Conservation (phyloP, 179 eudicot genomes). For the Silene vulgaris region DNA sequence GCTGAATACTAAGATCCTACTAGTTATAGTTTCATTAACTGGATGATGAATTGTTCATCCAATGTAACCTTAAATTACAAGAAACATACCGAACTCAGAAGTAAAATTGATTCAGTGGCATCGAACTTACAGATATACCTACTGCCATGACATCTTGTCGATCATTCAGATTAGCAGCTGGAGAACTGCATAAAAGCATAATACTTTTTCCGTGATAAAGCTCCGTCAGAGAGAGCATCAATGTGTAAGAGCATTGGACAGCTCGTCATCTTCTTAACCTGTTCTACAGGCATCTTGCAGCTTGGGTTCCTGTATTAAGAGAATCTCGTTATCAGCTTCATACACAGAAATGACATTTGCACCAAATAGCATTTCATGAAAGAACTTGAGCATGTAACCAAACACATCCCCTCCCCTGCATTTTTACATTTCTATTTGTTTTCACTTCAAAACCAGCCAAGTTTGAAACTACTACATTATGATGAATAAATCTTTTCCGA, state of each 20-base stretch:
- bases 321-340: not conserved
- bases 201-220: not conserved
- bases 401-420: not conserved
- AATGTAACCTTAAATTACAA: not conserved
- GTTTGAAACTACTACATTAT: not conserved
- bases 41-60: not conserved
- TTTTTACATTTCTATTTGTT: not conserved
- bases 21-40: too few species aligned
- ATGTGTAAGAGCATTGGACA: not conserved
- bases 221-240: not conserved
- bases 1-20: too few species aligned
- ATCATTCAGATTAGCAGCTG: not conserved
- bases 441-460: not conserved
- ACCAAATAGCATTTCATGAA: not conserved
- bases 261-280: not conserved
- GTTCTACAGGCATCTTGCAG: not conserved
- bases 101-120: not conserved
- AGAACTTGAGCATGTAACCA: not conserved
- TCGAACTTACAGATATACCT: not conserved
- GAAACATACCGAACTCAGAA: constrained; percentile 11
- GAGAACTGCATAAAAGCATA: not conserved
- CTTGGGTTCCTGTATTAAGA: constrained; percentile 6
- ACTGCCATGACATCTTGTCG: not conserved
- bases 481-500: not conserved
- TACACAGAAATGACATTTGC: not conserved